Base-by-base conservation (phyloP, 345 rosid genomes). In the Orychophragmus violaceus region DNA sequence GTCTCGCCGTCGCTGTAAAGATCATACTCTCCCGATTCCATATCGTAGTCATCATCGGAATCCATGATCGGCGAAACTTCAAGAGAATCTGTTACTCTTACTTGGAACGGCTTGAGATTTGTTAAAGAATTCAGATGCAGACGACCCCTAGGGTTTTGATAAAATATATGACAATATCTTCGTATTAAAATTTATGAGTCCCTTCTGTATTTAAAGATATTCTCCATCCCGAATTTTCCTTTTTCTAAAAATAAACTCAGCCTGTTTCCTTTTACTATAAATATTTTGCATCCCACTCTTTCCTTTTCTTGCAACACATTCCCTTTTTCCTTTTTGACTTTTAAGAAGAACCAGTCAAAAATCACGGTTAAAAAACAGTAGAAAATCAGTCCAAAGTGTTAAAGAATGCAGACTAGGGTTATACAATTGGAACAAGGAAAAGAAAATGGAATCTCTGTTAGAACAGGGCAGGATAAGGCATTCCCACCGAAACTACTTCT, bases 361-460 rank as follows among this genome's bases (percentile, higher is more conserved):
- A n/a, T n/a, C n/a, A n/a, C n/a, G n/a, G n/a, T n/a, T n/a, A n/a
- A n/a, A n/a, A n/a, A n/a, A n/a, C n/a, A n/a, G n/a, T n/a, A n/a
- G n/a, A n/a, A n/a, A n/a, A n/a, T n/a, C n/a, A n/a, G n/a, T n/a
- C n/a, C n/a, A n/a, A n/a, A n/a, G n/a, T n/a, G n/a, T n/a, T n/a
- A n/a, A 64, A 68, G 41, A 77, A 87, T 87, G 92, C 90, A 82
- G 74, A 71, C 69, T 53, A 80, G 89, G 82, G 82, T 74, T 22
- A 74, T 78, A 53, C 73, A 77, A 3, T 56, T 82, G 36, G 99
- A 90, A 78, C 95, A 90, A 63, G 95, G 83, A 22, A 88, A 82
- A 74, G 96, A 85, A 68, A 72, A 77, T 59, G 59, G 78, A 4
- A 50, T 64, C 76, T 18, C 54, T 0, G 50, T 41, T 59, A 30